phyloP scores from a whole-genome alignment of 257 asterid species.

The Penstemon newberryi region DNA sequence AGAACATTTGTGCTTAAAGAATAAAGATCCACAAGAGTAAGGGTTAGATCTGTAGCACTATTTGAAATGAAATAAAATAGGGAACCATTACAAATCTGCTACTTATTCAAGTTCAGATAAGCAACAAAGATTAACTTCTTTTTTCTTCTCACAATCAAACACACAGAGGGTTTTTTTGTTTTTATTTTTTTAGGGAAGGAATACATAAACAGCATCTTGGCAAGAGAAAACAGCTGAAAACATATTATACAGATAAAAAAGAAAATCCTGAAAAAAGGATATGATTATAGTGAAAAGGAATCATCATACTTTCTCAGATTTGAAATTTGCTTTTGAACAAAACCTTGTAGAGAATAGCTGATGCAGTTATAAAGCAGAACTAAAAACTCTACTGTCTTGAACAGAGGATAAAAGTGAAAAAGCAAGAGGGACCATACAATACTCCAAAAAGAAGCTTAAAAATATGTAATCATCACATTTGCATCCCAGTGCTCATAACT shows the following conservation, averaged over 20 bases:
- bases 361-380: conserved; percentile 12
- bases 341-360: conserved; percentile 28
- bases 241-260: conserved; percentile 26
- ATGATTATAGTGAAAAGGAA: conserved; percentile 16
- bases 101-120: conserved; percentile 20
- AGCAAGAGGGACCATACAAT: conserved; percentile 20
- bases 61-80: conserved; percentile 11
- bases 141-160: conserved; percentile 4
- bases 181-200: background rate
- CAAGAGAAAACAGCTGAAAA: conserved; percentile 25
- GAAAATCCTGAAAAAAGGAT: conserved; percentile 24
- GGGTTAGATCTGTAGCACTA: background rate
- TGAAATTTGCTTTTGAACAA: conserved; percentile 29
- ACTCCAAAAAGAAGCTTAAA: conserved; percentile 36
- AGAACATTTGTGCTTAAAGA: too few species aligned
- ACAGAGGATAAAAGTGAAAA: conserved; percentile 9
- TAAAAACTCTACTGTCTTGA: background rate
- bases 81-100: conserved; percentile 18
- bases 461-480: conserved; percentile 45
- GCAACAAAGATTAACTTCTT: background rate
- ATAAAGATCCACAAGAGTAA: background rate
- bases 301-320: conserved; percentile 25
- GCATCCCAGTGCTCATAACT: conserved; percentile 3
- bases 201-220: conserved; percentile 18
- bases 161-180: background rate